phyloP scores from a whole-genome alignment of 1,139 yeast genomes.

The Pichia sp. region DNA sequence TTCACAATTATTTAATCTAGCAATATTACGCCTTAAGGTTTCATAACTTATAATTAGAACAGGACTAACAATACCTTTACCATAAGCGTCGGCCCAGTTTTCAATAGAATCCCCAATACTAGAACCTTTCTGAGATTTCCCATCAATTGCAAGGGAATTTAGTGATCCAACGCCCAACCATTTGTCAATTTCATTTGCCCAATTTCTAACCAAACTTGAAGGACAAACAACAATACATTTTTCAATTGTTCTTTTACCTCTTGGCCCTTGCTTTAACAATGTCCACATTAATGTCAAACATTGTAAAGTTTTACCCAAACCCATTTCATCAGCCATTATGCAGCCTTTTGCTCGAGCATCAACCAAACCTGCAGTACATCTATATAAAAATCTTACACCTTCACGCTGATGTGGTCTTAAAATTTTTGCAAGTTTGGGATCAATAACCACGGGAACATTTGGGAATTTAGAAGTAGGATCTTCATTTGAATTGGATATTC shows the following conservation, averaged over 20 bases:
- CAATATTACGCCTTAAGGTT: conserved; percentile 82
- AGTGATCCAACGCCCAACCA: conserved; percentile 93
- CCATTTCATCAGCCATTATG: conserved; percentile 99
- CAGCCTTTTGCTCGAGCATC: conserved; percentile 91
- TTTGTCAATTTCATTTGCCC: conserved; percentile 95
- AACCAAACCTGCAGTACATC: conserved; percentile 85
- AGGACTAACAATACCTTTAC: conserved; percentile 87
- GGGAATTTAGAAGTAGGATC: conserved; percentile 51
- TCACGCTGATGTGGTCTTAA: conserved; percentile 95
- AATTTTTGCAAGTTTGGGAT: conserved; percentile 77
- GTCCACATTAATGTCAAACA: conserved; percentile 96
- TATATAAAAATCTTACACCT: conserved; percentile 84
- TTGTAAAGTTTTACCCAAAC: conserved; percentile 91
- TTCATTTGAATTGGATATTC: conserved; percentile 48
- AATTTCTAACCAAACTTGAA: conserved; percentile 84
- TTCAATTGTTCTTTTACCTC: conserved; percentile 77
- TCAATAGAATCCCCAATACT: conserved; percentile 66
- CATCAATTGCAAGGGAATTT: conserved; percentile 89
- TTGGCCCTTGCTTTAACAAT: conserved; percentile 78
- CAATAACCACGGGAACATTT: conserved; percentile 93
- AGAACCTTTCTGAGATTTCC: conserved; percentile 63
- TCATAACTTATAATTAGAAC: conserved; percentile 94
- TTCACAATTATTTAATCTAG: conserved; percentile 66
- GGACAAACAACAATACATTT: conserved; percentile 96
- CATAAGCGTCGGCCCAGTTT: conserved; percentile 86